phyloP scores from a whole-genome alignment of 1,284 basidiomycete species.

The Tilletiaria anomala region DNA sequence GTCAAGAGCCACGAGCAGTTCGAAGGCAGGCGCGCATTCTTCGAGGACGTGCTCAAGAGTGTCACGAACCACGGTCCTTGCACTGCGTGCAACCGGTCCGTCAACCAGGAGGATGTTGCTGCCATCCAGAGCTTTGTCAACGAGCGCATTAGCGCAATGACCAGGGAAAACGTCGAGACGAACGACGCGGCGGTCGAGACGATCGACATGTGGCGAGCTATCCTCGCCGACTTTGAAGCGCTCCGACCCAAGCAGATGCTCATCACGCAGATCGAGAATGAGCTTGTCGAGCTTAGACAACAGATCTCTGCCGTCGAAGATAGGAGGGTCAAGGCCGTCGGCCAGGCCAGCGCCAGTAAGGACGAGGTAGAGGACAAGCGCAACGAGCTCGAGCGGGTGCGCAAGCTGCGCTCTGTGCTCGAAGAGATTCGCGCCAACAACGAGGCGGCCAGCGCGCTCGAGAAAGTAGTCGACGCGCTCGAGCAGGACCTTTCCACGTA shows the following conservation, averaged over 20 bases:
- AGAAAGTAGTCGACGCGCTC: slow-evolving; percentile 13
- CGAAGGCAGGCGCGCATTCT: slow-evolving; percentile 45
- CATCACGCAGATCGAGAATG: slow-evolving; percentile 57
- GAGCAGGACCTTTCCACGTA: slow-evolving; percentile 17
- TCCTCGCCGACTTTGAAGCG: not conserved
- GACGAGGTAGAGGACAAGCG: too few relatives aligned
- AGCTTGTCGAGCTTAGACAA: slow-evolving; percentile 51
- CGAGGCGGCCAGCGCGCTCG: too few relatives aligned
- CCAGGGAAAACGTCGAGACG: slow-evolving; percentile 40
- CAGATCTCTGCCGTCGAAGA: slow-evolving; percentile 46
- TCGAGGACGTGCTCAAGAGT: slow-evolving; percentile 50
- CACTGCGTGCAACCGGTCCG: slow-evolving; percentile 57
- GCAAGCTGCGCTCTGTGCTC: too few relatives aligned
- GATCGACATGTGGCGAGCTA: slow-evolving; percentile 41
- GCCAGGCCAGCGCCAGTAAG: too few relatives aligned
- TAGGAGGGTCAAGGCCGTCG: too few relatives aligned
- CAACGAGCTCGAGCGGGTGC: too few relatives aligned
- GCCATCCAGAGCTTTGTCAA: slow-evolving; percentile 38
- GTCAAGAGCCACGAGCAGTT: slow-evolving; percentile 31
- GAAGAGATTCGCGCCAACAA: too few relatives aligned
- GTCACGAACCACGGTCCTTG: slow-evolving; percentile 59
- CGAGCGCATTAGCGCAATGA: slow-evolving; percentile 24
- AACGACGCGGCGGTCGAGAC: slow-evolving; percentile 54
- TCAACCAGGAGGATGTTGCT: slow-evolving; percentile 50
- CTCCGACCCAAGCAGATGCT: slow-evolving; percentile 2